Conservation (phyloP, 2,329 filamentous ascomycete species). For the Arthrobotrys entomopaga region DNA sequence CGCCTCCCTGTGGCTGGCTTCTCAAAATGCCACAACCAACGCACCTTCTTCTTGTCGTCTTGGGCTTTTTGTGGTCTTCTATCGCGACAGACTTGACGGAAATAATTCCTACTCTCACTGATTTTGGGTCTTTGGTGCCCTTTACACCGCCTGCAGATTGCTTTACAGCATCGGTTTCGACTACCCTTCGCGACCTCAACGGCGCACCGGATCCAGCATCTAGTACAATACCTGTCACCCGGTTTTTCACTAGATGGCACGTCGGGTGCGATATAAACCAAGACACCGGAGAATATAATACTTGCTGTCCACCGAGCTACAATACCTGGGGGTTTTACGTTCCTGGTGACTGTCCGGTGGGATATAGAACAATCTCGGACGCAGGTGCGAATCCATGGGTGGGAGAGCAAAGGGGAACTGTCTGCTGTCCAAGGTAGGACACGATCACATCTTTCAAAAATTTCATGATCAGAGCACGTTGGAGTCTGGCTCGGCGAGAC, state of each 20-base stretch:
- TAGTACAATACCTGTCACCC: background rate
- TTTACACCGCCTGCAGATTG: conserved; percentile 45
- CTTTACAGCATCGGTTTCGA: conserved; percentile 39
- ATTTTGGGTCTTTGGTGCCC: conserved; percentile 30
- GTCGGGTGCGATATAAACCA: conserved; percentile 42
- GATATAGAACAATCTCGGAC: conserved; percentile 26
- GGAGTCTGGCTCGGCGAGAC: too few species aligned
- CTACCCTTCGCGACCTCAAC: conserved; percentile 19
- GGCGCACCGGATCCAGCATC: background rate
- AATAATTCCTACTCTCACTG: conserved; percentile 24
- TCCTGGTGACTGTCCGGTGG: conserved; percentile 33
- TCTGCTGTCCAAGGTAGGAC: conserved; percentile 49
- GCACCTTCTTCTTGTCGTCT: conserved; percentile 8
- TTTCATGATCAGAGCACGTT: too few species aligned
- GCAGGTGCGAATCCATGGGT: conserved; percentile 41
- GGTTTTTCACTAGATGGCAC: conserved; percentile 45
- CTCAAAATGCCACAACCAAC: conserved; percentile 39
- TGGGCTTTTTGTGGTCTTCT: background rate
- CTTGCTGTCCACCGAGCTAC: conserved; percentile 43
- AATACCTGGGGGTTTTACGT: conserved; percentile 52
- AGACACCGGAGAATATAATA: conserved; percentile 32
- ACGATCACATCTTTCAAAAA: background rate
- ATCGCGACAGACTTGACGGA: conserved; percentile 25
- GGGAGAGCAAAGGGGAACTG: conserved; percentile 38
- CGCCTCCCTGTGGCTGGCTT: too few species aligned